A percentile compares a stretch with the other conserved stretches of the same genome.
Evolutionary conservation across 2,329 filamentous ascomycete genomes (phyloP).

Genomic region (Escovopsis weberi): DNA sequence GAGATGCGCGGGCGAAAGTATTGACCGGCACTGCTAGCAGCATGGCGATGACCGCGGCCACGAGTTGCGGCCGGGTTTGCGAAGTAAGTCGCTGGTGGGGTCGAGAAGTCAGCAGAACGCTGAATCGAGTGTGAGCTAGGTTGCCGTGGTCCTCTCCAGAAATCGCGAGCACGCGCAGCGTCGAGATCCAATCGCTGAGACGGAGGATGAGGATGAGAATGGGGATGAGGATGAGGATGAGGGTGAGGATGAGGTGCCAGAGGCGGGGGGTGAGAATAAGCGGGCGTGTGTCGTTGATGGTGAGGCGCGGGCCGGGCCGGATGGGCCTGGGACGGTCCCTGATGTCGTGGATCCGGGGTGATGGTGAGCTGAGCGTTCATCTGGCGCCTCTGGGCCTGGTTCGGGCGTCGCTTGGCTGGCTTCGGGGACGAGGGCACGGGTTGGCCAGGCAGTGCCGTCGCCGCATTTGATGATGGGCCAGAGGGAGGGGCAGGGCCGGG

Average conservation of each 20-base stretch:
- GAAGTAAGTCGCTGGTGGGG: not conserved
- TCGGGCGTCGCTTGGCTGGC: conserved; percentile 35
- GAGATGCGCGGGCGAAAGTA: conserved; percentile 14
- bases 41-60: no score
- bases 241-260: conserved; percentile 4
- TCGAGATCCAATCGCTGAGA: conserved; percentile 7
- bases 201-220: conserved; percentile 9
- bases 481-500: no score
- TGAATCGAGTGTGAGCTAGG: no score
- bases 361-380: conserved; percentile 46
- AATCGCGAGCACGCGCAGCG: conserved; percentile 7
- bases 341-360: conserved; percentile 34
- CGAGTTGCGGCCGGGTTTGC: not conserved
- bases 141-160: conserved; percentile 9
- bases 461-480: no score
- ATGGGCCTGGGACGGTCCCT: conserved; percentile 10
- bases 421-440: conserved; percentile 12
- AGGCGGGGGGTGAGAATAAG: no score
- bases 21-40: not conserved
- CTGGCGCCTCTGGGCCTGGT: conserved; percentile 49
- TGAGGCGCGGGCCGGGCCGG: no score
- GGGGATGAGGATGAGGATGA: conserved; percentile 8
- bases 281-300: no score
- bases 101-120: no score
- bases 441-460: not conserved